Conservation (phyloP, 495 filamentous ascomycete genomes). For the Lasiosphaeria miniovina region DNA sequence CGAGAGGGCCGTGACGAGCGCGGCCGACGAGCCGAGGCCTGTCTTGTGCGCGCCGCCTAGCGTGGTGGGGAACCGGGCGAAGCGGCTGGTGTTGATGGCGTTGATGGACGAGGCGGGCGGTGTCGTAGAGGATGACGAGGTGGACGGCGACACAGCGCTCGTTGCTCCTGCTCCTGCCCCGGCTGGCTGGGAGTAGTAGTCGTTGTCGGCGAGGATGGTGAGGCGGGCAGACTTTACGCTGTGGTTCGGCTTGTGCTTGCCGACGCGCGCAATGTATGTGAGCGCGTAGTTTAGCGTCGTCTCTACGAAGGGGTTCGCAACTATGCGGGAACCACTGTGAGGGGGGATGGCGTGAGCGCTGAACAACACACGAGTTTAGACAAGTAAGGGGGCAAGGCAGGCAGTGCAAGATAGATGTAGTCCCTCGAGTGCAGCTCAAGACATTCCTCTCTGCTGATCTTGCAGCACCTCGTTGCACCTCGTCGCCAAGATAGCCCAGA, state of each 20-base stretch:
- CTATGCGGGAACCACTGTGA: conserved; percentile 33
- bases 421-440: no score
- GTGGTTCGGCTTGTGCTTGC: conserved; percentile 50
- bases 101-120: conserved; percentile 13
- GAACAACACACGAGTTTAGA: no score
- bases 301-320: conserved; percentile 80
- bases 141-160: conserved; percentile 10
- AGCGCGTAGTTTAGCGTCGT: conserved; percentile 84
- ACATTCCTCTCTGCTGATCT: no score
- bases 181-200: conserved; percentile 81
- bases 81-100: conserved; percentile 42
- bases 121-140: conserved; percentile 11
- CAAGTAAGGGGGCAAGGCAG: neutral
- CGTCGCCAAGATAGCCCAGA: neutral
- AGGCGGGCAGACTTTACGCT: conserved; percentile 66
- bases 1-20: conserved; percentile 87
- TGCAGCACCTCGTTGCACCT: neutral
- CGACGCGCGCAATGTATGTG: conserved; percentile 66
- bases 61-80: conserved; percentile 73
- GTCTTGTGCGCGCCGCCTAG: conserved; percentile 87
- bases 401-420: neutral
- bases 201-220: conserved; percentile 89
- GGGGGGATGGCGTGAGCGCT: conserved; percentile 11
- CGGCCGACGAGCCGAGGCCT: conserved; percentile 91
- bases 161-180: conserved; percentile 25